Base-by-base conservation (phyloP, 352 stramenopile genomes). In the Thraustochytrium striatum region DNA sequence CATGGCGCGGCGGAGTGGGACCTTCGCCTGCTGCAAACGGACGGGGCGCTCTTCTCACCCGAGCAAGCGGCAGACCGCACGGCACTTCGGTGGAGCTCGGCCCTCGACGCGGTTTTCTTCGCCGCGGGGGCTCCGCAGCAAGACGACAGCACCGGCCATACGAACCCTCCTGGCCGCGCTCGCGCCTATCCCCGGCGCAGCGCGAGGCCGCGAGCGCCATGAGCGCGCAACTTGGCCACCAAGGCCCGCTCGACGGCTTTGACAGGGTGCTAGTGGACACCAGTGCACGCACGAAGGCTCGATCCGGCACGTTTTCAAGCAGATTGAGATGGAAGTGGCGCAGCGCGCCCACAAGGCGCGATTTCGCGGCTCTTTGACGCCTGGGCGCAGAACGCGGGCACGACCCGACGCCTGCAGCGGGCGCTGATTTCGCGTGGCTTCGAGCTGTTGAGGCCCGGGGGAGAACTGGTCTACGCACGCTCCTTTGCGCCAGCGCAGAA, bases 211-310 rank as follows among this genome's bases (percentile, higher is more conserved):
- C 38, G 8, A 32, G 9, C 11, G 58, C 58, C 11, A 11, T 61
- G 25, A n/a, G 58, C 21, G 57, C 57, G 30, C 36, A 70, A 52
- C 35, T 50, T 25, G n/a, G n/a, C n/a, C n/a, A n/a, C n/a, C n/a
- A n/a, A n/a, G 33, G 21, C 13, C 1, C 41, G 21, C 59, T 11
- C 21, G 8, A 72, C 50, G 61, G 87, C 43, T 98, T 96, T 84
- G 92, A 98, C 83, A 91, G 92, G 70, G 92, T 98, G 9, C 86
- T 98, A 32, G 92, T 98, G 2, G 94, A 98, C 87, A 93, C 93
- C 92, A 97, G 84, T 98, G 94, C 82, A 97, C 90, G 28, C 94
- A 96, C 61, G 94, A 98, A 84, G 93, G 94, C 36, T 96, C 92
- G 0, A 87, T 97, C 38, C 88, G 89, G 52, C 94, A 98, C 83